phyloP scores from a whole-genome alignment of 768 basidiomycete species.

The Rhodosporidiobolus sp. region DNA sequence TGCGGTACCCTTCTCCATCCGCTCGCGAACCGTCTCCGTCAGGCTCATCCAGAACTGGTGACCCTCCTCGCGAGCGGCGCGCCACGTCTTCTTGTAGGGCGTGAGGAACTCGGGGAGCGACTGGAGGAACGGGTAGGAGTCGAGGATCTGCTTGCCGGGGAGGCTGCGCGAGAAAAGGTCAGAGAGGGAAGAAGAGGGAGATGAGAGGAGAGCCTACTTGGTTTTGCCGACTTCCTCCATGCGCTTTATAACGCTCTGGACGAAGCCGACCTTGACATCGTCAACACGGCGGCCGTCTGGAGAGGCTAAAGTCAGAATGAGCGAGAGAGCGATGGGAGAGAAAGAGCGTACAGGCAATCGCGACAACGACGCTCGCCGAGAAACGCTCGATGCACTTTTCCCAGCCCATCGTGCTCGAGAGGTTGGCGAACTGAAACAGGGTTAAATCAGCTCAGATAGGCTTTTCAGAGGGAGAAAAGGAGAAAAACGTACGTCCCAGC shows the following conservation, averaged over 20 bases:
- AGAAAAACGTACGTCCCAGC: constrained; percentile 2
- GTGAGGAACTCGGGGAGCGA: constrained; percentile 16
- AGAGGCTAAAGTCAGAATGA: neutral
- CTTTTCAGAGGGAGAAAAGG: too few relatives aligned
- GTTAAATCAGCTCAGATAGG: neutral
- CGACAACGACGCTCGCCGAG: constrained; percentile 11
- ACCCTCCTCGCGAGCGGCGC: neutral
- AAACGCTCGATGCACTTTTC: constrained; percentile 28
- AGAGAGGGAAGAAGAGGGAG: neutral
- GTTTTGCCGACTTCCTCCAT: constrained; percentile 13
- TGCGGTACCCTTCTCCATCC: constrained; percentile 3
- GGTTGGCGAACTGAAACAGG: neutral
- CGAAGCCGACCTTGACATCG: constrained; percentile 13
- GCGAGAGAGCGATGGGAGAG: neutral
- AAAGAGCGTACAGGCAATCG: neutral
- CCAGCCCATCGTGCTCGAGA: constrained; percentile 1
- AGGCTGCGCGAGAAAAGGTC: neutral
- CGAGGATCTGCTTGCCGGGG: constrained; percentile 17
- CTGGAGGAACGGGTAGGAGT: constrained; percentile 14
- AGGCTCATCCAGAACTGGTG: constrained; percentile 7
- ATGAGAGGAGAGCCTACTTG: neutral
- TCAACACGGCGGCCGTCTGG: constrained; percentile 19
- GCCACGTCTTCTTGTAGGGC: constrained; percentile 13
- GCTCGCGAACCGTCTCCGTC: constrained; percentile 5
- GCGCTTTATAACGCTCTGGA: constrained; percentile 11